Evolutionary conservation across 2,329 filamentous ascomycete genomes (phyloP), one percentile per base, ranked within the genome.

Genomic region (Pyrenophora teres): DNA sequence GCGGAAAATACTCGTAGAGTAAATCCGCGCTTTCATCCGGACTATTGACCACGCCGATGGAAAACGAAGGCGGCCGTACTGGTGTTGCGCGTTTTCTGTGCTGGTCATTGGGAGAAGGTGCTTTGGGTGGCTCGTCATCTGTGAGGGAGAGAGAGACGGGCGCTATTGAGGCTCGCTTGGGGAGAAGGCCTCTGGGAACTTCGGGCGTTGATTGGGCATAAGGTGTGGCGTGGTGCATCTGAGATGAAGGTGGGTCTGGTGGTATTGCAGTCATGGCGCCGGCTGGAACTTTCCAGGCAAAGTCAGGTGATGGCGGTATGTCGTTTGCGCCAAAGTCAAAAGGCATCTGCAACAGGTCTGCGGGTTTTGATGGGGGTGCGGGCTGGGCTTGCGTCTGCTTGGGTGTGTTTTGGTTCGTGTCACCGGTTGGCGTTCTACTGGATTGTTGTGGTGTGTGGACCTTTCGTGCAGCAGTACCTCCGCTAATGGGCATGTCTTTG

Each of bases 1-100:
- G 80, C 0, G 92, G 92, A 59, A 97, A 97, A 70, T 97, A 97
- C 75, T 97, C 92, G 70, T 97, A 97, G 15, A 97, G 78, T 59
- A 92, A 78, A 73, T 97, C 92, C 0, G 87, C 87, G 62, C 87
- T 88, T 63, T 96, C 91, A 59, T 86, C 76, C 30, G 89, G 81
- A 68, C 87, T 87, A 69, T 83, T 81, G 60, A 80, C 80, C 2
- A 78, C 70, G 30, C 78, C 77, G 36, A 79, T 68, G 0, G 75
- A 75, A 51, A 80, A 79, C 0, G 76, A 78, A 1, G 77, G 77
- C 4, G 75, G 71, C 4, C 77, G 67, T 4, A 74, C 67, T 6
- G 76, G 76, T 8, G 71, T 70, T n/a, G 64, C 60, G 36, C 70
- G 60, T 56, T 74, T 74, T 40, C 61, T 68, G 8, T 55, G 57